phyloP scores from a whole-genome alignment of 2,329 filamentous ascomycete species.

The Mollisiaceae sp. region DNA sequence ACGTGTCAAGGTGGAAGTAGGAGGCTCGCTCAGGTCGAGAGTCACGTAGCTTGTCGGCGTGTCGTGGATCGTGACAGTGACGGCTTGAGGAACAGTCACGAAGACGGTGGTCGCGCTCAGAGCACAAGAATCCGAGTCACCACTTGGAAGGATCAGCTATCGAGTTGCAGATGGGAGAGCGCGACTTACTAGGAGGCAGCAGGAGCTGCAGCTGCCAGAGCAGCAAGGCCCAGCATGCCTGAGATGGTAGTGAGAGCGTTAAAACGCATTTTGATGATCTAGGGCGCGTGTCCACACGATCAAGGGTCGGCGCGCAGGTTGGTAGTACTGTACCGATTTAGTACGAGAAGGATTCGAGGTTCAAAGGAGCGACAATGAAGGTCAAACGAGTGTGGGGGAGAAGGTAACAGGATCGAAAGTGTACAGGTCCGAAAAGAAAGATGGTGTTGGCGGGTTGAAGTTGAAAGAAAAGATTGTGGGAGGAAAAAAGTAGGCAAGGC shows the following conservation, averaged over 20 bases:
- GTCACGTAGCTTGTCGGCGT: constrained; percentile 25
- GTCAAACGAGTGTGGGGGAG: constrained; percentile 7
- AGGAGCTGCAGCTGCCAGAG: constrained; percentile 27
- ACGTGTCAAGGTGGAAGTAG: constrained; percentile 25
- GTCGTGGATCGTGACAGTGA: constrained; percentile 29
- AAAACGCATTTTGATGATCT: constrained; percentile 34
- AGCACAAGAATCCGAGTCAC: constrained; percentile 24
- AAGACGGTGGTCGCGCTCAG: constrained; percentile 30
- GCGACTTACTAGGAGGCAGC: constrained; percentile 30
- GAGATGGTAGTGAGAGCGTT: constrained; percentile 19
- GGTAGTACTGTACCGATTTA: constrained; percentile 7
- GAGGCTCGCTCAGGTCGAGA: constrained; percentile 21
- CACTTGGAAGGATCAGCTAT: constrained; percentile 22
- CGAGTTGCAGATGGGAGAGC: constrained; percentile 1
- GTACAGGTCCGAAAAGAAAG: neutral
- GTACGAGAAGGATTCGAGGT: neutral
- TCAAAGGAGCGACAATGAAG: neutral
- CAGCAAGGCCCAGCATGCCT: constrained; percentile 28
- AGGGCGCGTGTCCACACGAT: constrained; percentile 2
- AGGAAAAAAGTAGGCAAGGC: neutral
- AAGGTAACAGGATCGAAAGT: neutral
- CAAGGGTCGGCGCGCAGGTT: constrained; percentile 15
- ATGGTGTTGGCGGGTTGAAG: neutral
- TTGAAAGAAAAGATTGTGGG: neutral
- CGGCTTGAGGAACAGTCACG: constrained; percentile 24